Evolutionary conservation across 257 asterid genomes (phyloP), one percentile per base, ranked within the genome.

Genomic region (Scutellaria barbata): DNA sequence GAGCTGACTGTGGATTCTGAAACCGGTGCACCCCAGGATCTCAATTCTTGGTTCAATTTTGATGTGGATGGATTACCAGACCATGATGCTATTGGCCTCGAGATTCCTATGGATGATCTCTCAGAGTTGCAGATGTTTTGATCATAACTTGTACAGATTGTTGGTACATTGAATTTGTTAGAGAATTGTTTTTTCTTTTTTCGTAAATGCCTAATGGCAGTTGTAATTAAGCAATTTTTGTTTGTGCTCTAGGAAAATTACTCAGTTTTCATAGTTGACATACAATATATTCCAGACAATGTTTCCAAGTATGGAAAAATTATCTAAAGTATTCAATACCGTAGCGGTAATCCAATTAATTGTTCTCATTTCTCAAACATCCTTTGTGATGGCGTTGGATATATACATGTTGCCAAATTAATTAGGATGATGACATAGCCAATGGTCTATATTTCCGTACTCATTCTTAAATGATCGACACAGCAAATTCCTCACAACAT

Each of bases 51-150:
- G 98, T 89, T 95, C 81, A 87, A 84, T 85, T 94, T 91, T 58
- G 99, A 92, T 1, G 92, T 83, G 50, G 99, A 95, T 56, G 85
- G 87, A 16, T 22, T 83, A 47, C 88, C 78, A 72, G 99, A 88
- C 60, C 84, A 85, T 39, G 95, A 88, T 66, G 63, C 82, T 18
- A 74, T 78, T 47, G 99, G 98, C 45, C 98, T 95, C 3, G 87
- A 79, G 69, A 92, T 92, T 63, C 99, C 99, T 1, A 92, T 85
- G 93, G 99, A 95, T 51, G 96, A 95, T 79, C 90, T 94, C 65
- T 72, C 96, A 0, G 90, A 90, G 20, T 72, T 94, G 69, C 74
- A 85, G 70, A 86, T 89, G 89, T 92, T 92, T 75, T 92, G 82
- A 87, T 76, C 56, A n/a, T 42, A 40, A 45, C 73, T 20, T 68